These are phyloP conservation scores for Podila clonocystis DNA, from an alignment of 192 early-diverging fungal genomes.

Conservation along the genomic window DNA sequence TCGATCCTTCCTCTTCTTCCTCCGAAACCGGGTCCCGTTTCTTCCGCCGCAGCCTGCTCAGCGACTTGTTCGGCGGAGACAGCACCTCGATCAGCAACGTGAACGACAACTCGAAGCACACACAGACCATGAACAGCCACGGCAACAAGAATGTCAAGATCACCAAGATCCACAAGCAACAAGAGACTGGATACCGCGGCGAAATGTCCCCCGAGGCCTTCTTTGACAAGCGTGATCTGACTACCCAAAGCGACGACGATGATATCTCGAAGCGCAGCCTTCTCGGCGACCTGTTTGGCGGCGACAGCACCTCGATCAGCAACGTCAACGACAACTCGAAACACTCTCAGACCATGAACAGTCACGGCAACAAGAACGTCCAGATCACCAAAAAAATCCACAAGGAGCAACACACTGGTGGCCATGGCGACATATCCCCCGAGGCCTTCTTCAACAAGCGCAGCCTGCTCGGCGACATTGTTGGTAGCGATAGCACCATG, in stretches of 20 bases:
- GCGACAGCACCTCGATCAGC: constrained; percentile 12
- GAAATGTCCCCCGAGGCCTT: constrained; percentile 5
- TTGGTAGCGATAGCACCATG: constrained; percentile 14
- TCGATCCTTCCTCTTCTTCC: background rate
- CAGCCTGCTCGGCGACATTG: constrained; percentile 5
- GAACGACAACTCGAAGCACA: constrained; percentile 31
- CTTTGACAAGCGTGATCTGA: background rate
- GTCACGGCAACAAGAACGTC: constrained; percentile 7
- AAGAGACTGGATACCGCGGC: background rate
- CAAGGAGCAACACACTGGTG: background rate
- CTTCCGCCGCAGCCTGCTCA: constrained; percentile 7
- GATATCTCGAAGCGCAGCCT: background rate
- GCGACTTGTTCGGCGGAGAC: constrained; percentile 8
- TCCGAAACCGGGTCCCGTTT: background rate
- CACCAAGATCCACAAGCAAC: background rate
- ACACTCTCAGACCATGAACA: constrained; percentile 17
- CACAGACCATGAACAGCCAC: constrained; percentile 11
- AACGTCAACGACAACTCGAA: constrained; percentile 25
- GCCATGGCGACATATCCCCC: background rate
- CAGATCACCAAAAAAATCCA: constrained; percentile 1
- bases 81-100: constrained; percentile 15
- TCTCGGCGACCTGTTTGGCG: constrained; percentile 2
- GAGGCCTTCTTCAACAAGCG: constrained; percentile 13
- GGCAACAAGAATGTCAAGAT: background rate
- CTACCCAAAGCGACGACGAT: background rate